Percentiles rank a stretch among this genome's conserved stretches.
These are phyloP conservation scores for Paragyromitra xinjiangensis DNA, from an alignment of 495 filamentous ascomycete species.

Conservation along the genomic window DNA sequence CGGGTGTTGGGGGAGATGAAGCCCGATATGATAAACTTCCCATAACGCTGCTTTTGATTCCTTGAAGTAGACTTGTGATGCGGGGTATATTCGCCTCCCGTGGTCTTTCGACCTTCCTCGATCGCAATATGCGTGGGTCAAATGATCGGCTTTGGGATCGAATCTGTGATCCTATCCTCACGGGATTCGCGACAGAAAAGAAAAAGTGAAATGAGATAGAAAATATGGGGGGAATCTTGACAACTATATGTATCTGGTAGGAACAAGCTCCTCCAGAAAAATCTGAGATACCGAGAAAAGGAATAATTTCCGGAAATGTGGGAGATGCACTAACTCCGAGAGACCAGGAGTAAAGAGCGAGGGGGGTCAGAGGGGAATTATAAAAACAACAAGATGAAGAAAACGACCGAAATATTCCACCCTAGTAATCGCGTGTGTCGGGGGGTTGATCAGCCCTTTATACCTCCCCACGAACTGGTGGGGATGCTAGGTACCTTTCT, in stretches of 20 bases:
- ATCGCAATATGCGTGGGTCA: slow-evolving; percentile 45
- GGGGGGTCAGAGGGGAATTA: slow-evolving; percentile 28
- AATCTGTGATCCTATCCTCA: slow-evolving; percentile 42
- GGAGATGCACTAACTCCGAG: slow-evolving; percentile 8
- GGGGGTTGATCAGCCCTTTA: slow-evolving; percentile 41
- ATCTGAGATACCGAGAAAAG: slow-evolving; percentile 32
- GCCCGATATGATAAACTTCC: slow-evolving; percentile 40
- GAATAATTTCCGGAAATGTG: slow-evolving; percentile 23
- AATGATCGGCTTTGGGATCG: slow-evolving; percentile 48
- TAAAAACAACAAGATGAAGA: slow-evolving; percentile 37
- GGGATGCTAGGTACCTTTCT: slow-evolving; percentile 22
- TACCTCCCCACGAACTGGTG: slow-evolving; percentile 24
- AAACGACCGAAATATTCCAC: slow-evolving; percentile 43
- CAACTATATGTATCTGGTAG: slow-evolving; percentile 38
- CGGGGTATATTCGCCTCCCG: slow-evolving; percentile 48
- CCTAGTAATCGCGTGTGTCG: slow-evolving; percentile 29
- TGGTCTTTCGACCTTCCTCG: slow-evolving; percentile 41
- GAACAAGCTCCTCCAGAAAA: slow-evolving; percentile 40
- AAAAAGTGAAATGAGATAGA: slow-evolving; percentile 21
- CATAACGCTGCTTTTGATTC: slow-evolving; percentile 43
- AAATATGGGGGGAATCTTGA: slow-evolving; percentile 41
- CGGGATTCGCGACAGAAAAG: slow-evolving; percentile 18
- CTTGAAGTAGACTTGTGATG: slow-evolving; percentile 43
- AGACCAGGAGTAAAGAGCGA: slow-evolving; percentile 16
- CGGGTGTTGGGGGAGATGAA: slow-evolving; percentile 50